Conservation (phyloP, 345 rosid species). For the Ailanthus altissimus region DNA sequence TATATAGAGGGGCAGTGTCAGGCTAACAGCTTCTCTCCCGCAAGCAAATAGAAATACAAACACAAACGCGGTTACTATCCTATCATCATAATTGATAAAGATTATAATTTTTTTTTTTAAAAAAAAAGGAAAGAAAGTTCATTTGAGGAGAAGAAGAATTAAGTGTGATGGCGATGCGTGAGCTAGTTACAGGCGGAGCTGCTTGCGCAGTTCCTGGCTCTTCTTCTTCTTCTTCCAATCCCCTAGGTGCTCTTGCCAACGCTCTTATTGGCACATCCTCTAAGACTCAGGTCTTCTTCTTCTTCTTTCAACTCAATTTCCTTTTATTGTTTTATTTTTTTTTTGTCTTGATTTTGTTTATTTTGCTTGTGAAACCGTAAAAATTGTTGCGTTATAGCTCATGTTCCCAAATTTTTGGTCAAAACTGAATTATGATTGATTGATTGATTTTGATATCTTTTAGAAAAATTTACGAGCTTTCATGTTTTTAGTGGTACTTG, state of each 20-base stretch:
- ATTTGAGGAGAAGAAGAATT: not conserved
- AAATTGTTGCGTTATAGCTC: not conserved
- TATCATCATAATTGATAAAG: not conserved
- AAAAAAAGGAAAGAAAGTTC: too few species aligned
- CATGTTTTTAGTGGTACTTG: not conserved
- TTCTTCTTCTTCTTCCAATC: slow-evolving; percentile 78
- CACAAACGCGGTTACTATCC: too few species aligned
- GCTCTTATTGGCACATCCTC: slow-evolving; percentile 87
- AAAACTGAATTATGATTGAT: not conserved
- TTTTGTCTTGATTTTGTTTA: not conserved
- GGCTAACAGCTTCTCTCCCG: slow-evolving; percentile 8
- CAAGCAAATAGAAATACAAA: not conserved
- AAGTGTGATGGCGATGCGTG: slow-evolving; percentile 89
- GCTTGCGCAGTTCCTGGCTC: slow-evolving; percentile 95
- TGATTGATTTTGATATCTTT: not conserved
- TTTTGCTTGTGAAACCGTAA: not conserved
- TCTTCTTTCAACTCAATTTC: not conserved
- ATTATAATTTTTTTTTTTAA: too few species aligned
- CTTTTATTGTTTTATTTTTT: not conserved
- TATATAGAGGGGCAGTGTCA: slow-evolving; percentile 11
- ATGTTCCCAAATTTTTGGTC: not conserved
- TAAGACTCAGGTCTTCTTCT: slow-evolving; percentile 68
- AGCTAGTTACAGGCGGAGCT: slow-evolving; percentile 90
- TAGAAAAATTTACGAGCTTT: not conserved
- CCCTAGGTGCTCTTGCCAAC: slow-evolving; percentile 93